Base-by-base conservation (phyloP, 2,329 filamentous ascomycete species). In the Zasmidium angulare region DNA sequence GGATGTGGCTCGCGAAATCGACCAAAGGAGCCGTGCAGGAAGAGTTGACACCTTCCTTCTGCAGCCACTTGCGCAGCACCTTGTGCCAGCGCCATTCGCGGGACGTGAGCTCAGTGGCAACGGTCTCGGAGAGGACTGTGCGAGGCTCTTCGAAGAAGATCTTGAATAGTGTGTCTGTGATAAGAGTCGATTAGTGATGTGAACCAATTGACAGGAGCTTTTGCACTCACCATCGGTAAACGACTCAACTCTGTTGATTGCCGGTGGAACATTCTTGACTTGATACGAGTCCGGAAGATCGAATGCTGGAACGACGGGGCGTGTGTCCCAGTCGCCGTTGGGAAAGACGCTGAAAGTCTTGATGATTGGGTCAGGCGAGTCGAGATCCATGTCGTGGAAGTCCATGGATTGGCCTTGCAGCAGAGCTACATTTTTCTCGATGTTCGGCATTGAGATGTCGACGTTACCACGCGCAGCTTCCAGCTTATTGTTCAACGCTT, bases 131-230 rank as follows among this genome's bases (percentile, higher is more conserved):
- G 71, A 86, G 79, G 56, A 87, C 81, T 68, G 88, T 86, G 59
- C 84, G 78, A 14, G 86, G 85, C 76, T 85, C 83, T 63, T 84
- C 86, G 74, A 88, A 89, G 78, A 89, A 89, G 60, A 89, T 87
- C 69, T 85, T 86, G 70, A 89, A 87, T 3, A 89, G 77, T 0
- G 86, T 89, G 70, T 89, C 86, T 63, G 85, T 63, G 85, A 80
- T 36, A n/a, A n/a, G 12, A 46, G 36, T 68, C 54, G 65, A 64
- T 50, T 36, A 19, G 43, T 12, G 19, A 3, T 21, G 48, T 31
- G 19, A 24, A 11, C 31, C 10, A 22, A 43, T 11, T 21, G 14
- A 53, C n/a, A 43, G 22, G 40, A 7, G 19, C 47, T 31, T 14
- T 22, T n/a, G 31, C 14, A 49, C 66, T 56, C 64, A 72, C 71